Evolutionary conservation across 371 early-diverging fungal genomes (phyloP).

Genomic region (Basidiobolus heterosporus): DNA sequence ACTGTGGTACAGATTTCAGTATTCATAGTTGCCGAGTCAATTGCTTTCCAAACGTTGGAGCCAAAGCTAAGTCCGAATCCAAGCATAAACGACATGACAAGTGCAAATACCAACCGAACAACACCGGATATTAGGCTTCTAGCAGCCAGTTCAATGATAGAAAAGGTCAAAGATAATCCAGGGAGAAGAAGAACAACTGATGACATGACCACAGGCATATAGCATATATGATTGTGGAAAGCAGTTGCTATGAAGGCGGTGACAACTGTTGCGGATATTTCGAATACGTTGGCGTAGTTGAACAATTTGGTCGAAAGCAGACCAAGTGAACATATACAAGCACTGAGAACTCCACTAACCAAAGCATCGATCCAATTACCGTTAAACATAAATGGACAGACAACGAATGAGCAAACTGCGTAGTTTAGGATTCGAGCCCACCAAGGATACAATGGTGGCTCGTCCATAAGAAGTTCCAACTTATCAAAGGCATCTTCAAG

Average conservation of each 20-base stretch:
- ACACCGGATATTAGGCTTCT: slow-evolving; percentile 55
- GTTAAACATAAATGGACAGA: slow-evolving; percentile 25
- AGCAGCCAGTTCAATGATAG: slow-evolving; percentile 50
- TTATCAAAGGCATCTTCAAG: slow-evolving; percentile 33
- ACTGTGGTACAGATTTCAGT: no score
- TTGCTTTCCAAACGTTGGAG: no score
- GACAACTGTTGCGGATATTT: slow-evolving; percentile 28
- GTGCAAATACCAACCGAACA: slow-evolving; percentile 39
- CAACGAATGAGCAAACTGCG: slow-evolving; percentile 31
- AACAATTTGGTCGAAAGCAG: slow-evolving; percentile 21
- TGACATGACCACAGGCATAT: slow-evolving; percentile 25
- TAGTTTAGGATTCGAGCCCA: slow-evolving; percentile 30
- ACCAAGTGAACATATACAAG: slow-evolving; percentile 19
- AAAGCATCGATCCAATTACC: slow-evolving; percentile 31
- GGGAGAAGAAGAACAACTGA: slow-evolving; percentile 34
- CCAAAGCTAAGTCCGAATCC: slow-evolving; percentile 24
- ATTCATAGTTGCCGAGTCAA: no score
- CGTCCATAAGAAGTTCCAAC: slow-evolving; percentile 32
- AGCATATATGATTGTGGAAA: slow-evolving; percentile 22
- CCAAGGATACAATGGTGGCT: slow-evolving; percentile 25
- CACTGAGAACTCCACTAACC: slow-evolving; percentile 22
- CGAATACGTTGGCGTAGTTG: slow-evolving; percentile 32
- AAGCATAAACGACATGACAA: slow-evolving; percentile 41
- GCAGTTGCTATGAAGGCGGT: slow-evolving; percentile 28
- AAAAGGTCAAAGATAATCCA: slow-evolving; percentile 33